Conservation (phyloP, 768 basidiomycete species). For the Leccinellum rugosiceps region DNA sequence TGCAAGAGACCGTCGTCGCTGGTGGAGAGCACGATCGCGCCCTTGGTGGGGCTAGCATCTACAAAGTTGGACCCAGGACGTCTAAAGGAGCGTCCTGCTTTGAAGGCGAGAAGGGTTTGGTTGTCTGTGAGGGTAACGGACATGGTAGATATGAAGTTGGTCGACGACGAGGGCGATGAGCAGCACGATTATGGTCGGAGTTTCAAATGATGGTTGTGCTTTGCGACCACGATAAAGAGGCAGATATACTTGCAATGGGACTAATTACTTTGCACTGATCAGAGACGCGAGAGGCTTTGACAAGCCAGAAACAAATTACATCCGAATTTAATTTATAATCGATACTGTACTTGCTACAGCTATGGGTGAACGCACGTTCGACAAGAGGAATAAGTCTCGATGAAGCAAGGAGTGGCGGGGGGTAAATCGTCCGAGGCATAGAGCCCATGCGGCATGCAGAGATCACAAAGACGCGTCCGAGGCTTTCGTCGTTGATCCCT, state of each 20-base stretch:
- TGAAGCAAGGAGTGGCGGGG: slow-evolving; percentile 10
- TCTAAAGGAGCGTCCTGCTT: slow-evolving; percentile 74
- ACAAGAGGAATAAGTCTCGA: neutral
- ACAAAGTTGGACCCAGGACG: slow-evolving; percentile 65
- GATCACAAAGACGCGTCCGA: slow-evolving; percentile 4
- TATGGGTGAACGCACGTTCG: neutral
- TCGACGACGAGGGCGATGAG: neutral
- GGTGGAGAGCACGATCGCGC: slow-evolving; percentile 64
- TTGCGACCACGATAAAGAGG: no score
- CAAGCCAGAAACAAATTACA: slow-evolving; percentile 13
- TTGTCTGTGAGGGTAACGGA: slow-evolving; percentile 27
- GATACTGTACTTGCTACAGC: slow-evolving; percentile 22
- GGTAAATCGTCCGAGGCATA: neutral
- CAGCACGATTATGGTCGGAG: neutral
- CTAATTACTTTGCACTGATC: no score
- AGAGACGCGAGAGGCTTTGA: neutral
- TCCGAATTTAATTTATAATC: slow-evolving; percentile 5
- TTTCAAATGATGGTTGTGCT: neutral
- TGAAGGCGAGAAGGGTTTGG: slow-evolving; percentile 44
- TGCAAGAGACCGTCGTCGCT: slow-evolving; percentile 76
- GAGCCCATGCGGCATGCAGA: neutral
- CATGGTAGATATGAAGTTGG: slow-evolving; percentile 9
- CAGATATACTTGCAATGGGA: no score
- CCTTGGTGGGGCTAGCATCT: slow-evolving; percentile 66
- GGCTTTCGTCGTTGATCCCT: slow-evolving; percentile 18